Conservation (phyloP, 2,329 filamentous ascomycete species). For the Ilyonectria robusta region DNA sequence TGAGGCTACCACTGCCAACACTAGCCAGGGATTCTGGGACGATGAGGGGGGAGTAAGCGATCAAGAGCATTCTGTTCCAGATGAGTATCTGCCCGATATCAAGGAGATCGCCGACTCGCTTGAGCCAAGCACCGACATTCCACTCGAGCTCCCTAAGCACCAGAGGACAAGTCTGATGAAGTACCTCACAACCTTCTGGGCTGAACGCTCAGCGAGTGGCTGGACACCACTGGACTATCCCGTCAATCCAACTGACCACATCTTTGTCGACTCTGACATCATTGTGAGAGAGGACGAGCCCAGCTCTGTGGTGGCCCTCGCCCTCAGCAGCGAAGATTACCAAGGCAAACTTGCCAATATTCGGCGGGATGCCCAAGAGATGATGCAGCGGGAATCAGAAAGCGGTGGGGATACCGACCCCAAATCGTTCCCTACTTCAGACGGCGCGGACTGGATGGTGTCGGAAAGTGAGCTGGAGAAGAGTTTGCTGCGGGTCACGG, state of each 20-base stretch:
- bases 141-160: conserved; percentile 87
- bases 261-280: conserved; percentile 96
- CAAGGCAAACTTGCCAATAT: conserved; percentile 81
- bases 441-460: conserved; percentile 56
- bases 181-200: conserved; percentile 98
- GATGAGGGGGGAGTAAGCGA: conserved; percentile 80
- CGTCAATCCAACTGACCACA: conserved; percentile 88
- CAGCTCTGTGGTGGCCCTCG: conserved; percentile 94
- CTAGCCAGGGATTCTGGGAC: conserved; percentile 73
- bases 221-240: conserved; percentile 96
- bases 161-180: conserved; percentile 95
- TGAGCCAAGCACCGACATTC: conserved; percentile 72
- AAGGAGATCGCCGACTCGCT: conserved; percentile 74
- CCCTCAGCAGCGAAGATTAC: conserved; percentile 90
- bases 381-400: conserved; percentile 56
- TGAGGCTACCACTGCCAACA: conserved; percentile 46
- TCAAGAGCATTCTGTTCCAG: conserved; percentile 76
- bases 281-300: conserved; percentile 98
- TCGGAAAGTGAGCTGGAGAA: conserved; percentile 85
- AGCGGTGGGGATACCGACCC: conserved; percentile 47
- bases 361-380: conserved; percentile 64
- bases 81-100: conserved; percentile 76
- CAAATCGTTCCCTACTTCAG: conserved; percentile 52
- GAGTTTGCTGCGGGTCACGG: conserved; percentile 85
- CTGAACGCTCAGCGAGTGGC: conserved; percentile 94